Base-by-base conservation (phyloP, 768 basidiomycete genomes). In the Botryobasidium botryosum region DNA sequence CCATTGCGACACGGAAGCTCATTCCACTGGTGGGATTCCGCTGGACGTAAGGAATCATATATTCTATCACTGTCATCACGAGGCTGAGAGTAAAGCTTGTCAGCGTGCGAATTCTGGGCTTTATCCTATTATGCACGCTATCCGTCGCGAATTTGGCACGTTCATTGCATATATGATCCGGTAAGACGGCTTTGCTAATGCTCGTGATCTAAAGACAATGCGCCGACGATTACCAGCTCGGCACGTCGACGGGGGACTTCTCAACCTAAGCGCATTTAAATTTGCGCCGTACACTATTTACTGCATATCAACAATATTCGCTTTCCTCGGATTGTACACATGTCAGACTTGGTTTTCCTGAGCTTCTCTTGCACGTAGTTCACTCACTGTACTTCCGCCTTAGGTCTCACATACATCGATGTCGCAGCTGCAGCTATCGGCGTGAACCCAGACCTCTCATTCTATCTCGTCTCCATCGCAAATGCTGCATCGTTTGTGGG, bases 401-500 rank as follows among this genome's bases (percentile, higher is more conserved):
- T 49, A 28, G 52, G 47, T 24, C 53, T 56, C 18, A 52, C 58
- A 40, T 59, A 46, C 43, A 45, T 51, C 20, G 48, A 49, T 32
- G 35, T 42, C 5, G 35, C 36, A 21, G 27, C 32, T 18, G n/a
- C n/a, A n/a, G 6, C 32, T 3, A 36, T 35, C 36, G 37, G 33
- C 27, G 20, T 54, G 33, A 45, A 15, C 31, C 39, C 32, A 23
- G 26, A 24, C 12, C 36, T 47, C 24, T 39, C 29, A 3, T 39
- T 43, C 31, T 56, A 56, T 27, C 49, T 57, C 10, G 54, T 53
- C 37, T 26, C 55, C 1, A 55, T 59, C 40, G 46, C 53, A 17
- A 59, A 59, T 37, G 58, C 52, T n/a, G 45, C 47, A 20, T 57
- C 58, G 10, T 36, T 50, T 24, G 27, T 59, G 21, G 58, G 58